Base-by-base conservation (phyloP, 1,284 basidiomycete species). In the Rhodotorula sp. region DNA sequence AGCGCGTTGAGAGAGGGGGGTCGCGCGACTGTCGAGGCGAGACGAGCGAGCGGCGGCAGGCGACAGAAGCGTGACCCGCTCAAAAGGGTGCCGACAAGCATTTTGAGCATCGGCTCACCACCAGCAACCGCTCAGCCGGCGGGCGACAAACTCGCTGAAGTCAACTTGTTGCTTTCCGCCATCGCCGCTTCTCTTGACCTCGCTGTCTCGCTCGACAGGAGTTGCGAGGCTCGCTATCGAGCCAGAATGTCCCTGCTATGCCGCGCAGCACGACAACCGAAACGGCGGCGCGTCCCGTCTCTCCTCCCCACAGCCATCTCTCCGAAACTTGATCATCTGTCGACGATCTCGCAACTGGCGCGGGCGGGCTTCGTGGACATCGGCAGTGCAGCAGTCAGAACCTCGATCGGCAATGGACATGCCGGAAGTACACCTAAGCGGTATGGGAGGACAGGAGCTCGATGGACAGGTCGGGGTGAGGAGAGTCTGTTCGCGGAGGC, bases 1-100 rank as follows among this genome's bases (percentile, higher is more conserved):
- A 73, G 63, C 4, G 44, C n/a, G 20, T 55, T 47, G 31, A 70
- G 48, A 1, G 30, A 18, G 4, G 69, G 69, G 15, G 68, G 64
- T 22, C 47, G 46, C 1, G 63, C 59, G 1, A 57, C 5, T 20
- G 48, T 53, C 31, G 65, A 58, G 24, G 48, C 30, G n/a, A 31
- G 31, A 18, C 62, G 48, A 24, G 4, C 56, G 26, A 47, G 56
- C 5, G n/a, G 26, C 13, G 56, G 26, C 16, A 30, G 18, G 4
- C 7, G 6, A 10, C 11, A 31, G 28, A 1, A 9, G 44, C 9
- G 40, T 5, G 26, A 13, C 26, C 8, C 22, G 44, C 44, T 30
- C 28, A n/a, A 4, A 2, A 0, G 2, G 56, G 11, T 20, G 16
- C n/a, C 11, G 28, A n/a, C 50, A 11, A 58, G 56, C 44, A 46